Evolutionary conservation across 352 stramenopile species (phyloP).

Genomic region (Phytophthora sp.): DNA sequence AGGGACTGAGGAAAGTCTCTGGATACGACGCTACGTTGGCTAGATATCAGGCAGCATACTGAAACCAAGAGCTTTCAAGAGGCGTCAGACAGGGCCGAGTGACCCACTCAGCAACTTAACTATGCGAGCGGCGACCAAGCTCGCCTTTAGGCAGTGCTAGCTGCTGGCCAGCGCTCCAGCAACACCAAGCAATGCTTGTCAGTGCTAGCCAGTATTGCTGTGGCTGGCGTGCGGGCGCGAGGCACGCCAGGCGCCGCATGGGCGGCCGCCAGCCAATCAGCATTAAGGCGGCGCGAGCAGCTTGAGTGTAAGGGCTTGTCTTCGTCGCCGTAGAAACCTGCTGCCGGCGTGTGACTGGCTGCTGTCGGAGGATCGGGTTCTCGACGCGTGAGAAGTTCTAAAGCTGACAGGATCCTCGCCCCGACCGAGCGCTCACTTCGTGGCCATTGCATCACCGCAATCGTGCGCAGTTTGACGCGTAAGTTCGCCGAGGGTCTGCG

Average conservation of each 20-base stretch:
- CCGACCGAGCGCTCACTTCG: no score
- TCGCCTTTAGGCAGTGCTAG: neutral
- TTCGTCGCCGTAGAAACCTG: constrained; percentile 12
- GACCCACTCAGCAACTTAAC: constrained; percentile 11
- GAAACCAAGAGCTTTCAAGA: constrained; percentile 10
- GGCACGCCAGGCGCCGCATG: constrained; percentile 16
- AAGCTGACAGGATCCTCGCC: constrained; percentile 5
- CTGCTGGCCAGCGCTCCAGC: neutral
- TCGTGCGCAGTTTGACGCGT: neutral
- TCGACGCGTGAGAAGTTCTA: neutral
- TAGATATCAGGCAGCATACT: constrained; percentile 26
- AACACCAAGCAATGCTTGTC: constrained; percentile 9
- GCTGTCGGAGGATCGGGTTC: constrained; percentile 9
- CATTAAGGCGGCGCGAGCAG: constrained; percentile 1
- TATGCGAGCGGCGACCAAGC: neutral
- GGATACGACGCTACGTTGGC: constrained; percentile 14
- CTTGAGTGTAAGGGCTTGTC: neutral
- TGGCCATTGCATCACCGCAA: neutral
- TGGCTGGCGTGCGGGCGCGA: constrained; percentile 12
- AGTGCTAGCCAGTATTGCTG: constrained; percentile 7
- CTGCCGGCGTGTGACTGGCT: constrained; percentile 9
- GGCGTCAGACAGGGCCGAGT: constrained; percentile 19
- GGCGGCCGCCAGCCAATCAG: constrained; percentile 21
- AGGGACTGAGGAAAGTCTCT: constrained; percentile 7
- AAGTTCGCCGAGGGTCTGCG: neutral